Percentiles rank a stretch among this genome's conserved stretches.
These are phyloP conservation scores for Chalciporus chontae DNA, from an alignment of 768 basidiomycete species.

Conservation along the genomic window DNA sequence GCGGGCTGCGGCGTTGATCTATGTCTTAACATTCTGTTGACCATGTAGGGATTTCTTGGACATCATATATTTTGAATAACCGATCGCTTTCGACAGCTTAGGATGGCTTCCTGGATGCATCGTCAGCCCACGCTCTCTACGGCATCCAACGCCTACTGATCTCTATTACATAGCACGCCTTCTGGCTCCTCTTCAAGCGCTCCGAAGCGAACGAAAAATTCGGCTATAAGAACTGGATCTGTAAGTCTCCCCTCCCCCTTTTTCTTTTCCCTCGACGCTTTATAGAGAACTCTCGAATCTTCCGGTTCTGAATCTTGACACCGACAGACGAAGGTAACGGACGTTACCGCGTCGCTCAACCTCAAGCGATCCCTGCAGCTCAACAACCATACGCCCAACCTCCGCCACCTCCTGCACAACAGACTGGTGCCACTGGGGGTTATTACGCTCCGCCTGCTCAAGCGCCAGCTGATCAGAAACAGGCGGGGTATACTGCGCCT, in stretches of 20 bases:
- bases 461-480: constrained; percentile 4
- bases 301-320: no score
- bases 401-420: neutral
- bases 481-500: neutral
- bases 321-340: neutral
- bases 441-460: neutral
- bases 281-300: no score
- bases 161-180: constrained; percentile 53
- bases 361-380: neutral
- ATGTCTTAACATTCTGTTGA: constrained; percentile 75
- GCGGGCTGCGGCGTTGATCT: constrained; percentile 82
- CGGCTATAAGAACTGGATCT: constrained; percentile 22
- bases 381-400: neutral
- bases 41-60: constrained; percentile 44
- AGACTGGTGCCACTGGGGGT: no score
- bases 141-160: neutral
- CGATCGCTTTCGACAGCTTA: constrained; percentile 39
- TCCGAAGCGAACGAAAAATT: constrained; percentile 67
- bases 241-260: constrained; percentile 8
- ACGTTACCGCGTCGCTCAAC: neutral
- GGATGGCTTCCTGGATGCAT: constrained; percentile 69
- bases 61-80: neutral
- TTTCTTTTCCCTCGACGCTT: no score
- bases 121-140: constrained; percentile 25
- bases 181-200: constrained; percentile 84